Conservation (phyloP, 2,329 filamentous ascomycete genomes). For the Dactylella cylindrospora region DNA sequence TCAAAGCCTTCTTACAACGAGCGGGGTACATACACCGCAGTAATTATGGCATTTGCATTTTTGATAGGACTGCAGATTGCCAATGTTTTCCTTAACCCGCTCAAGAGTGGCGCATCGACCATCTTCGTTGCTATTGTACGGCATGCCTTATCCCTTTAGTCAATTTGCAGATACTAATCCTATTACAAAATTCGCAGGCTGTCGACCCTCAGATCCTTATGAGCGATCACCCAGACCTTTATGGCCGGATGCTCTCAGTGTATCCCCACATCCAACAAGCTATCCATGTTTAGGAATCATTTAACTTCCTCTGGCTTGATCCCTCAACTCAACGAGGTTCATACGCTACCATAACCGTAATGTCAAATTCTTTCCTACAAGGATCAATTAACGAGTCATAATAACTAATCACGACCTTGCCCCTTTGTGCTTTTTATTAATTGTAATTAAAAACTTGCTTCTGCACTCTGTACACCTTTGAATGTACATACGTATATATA, state of each 20-base stretch:
- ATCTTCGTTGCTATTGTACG: conserved; percentile 79
- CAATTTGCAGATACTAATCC: conserved; percentile 55
- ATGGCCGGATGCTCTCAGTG: conserved; percentile 72
- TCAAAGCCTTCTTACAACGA: conserved; percentile 17
- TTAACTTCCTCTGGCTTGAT: too few species aligned
- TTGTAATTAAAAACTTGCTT: too few species aligned
- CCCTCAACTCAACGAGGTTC: too few species aligned
- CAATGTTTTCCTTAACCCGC: conserved; percentile 83
- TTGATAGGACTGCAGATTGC: conserved; percentile 86
- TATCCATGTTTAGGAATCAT: conserved; percentile 55
- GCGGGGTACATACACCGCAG: conserved; percentile 64
- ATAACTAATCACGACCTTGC: too few species aligned
- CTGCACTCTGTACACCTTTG: too few species aligned
- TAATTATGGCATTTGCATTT: conserved; percentile 82
- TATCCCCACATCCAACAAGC: conserved; percentile 82
- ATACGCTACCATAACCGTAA: not conserved
- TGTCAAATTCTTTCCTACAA: too few species aligned
- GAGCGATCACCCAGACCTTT: conserved; percentile 77
- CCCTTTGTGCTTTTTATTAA: too few species aligned
- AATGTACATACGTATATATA: too few species aligned
- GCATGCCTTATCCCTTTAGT: conserved; percentile 48
- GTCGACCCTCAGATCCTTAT: conserved; percentile 74
- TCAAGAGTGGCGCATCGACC: conserved; percentile 85
- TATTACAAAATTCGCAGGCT: conserved; percentile 52
- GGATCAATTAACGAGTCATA: too few species aligned